Base-by-base conservation (phyloP, 1,284 basidiomycete genomes). In the Puccinia triticina region DNA sequence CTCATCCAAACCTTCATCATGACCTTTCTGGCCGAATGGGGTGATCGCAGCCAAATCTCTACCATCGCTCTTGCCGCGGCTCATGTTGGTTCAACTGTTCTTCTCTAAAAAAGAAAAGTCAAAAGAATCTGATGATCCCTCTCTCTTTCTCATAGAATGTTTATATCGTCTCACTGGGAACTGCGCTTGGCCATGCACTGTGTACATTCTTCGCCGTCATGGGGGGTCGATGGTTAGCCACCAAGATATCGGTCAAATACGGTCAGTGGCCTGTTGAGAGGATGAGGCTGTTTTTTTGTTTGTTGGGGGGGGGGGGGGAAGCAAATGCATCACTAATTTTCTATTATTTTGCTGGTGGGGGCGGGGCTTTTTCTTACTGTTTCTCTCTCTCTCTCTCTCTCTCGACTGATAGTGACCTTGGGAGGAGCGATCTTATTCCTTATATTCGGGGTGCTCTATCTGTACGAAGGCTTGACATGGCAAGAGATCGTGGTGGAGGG, bases 21-120 rank as follows among this genome's bases (percentile, higher is more conserved):
- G 82, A 98, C 96, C 0, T 99, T 99, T 88, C 89, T 99, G 16
- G 97, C 96, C 32, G 96, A 99, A 88, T 99, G 96, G 96, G 97
- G 96, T 0, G 97, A 99, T 88, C 89, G 96, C 66, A 95, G 93
- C 86, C 97, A 99, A 88, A 96, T 99, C 85, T 93, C 97, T 0
- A 99, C 96, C 0, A 98, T 99, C 84, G 96, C 95, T 1, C 89
- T 99, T 72, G 97, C 93, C 0, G 96, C 96, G 50, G 94, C 96
- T 34, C 94, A 98, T 89, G 96, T 98, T 86, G 85, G 92, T 90
- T 16, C n/a, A 32, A 74, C 48, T 88, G 40, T 43, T 43, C 40
- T 43, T 43, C 7, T 7, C 50, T 82, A 77, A 83, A 61, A 57
- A 8, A 57, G 26, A 57, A 57, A 8, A 18, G 23, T 5, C 50